Percentiles rank a stretch among this genome's conserved stretches.
These are phyloP conservation scores for Phytomonas francai DNA, from an alignment of 208 protist genomes.

Conservation along the genomic window DNA sequence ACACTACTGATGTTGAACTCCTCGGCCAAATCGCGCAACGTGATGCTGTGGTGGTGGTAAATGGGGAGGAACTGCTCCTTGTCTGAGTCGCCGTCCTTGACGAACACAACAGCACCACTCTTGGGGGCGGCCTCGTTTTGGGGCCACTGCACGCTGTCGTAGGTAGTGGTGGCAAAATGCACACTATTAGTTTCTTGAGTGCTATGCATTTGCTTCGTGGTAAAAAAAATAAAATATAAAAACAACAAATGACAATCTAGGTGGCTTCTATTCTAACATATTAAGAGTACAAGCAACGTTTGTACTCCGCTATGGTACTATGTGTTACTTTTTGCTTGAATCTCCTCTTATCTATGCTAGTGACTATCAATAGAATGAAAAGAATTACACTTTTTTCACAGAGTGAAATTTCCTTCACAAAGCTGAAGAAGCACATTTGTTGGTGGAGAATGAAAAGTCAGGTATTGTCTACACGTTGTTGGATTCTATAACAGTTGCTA, in stretches of 20 bases:
- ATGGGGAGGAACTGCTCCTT: constrained; percentile 35
- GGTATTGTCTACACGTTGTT: too few species aligned
- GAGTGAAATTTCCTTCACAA: constrained; percentile 7
- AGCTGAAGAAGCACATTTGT: not conserved
- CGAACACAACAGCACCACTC: constrained; percentile 31
- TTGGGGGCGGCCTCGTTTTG: constrained; percentile 4
- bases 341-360: not conserved
- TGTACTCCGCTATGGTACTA: constrained; percentile 3
- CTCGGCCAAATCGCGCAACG: constrained; percentile 57
- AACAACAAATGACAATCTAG: constrained; percentile 1
- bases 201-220: not conserved
- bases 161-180: not conserved
- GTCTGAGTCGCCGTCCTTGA: constrained; percentile 29
- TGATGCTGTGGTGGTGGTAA: constrained; percentile 39
- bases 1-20: constrained; percentile 82
- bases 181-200: not conserved
- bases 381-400: not conserved
- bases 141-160: constrained; percentile 8
- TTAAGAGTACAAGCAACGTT: not conserved
- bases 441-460: too few species aligned
- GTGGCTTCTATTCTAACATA: not conserved
- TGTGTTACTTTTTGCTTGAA: not conserved
- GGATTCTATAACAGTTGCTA: too few species aligned
- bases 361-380: not conserved
- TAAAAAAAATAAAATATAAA: not conserved